Evolutionary conservation across 1,284 basidiomycete species (phyloP).

Genomic region (Ustilago vetiveriae): DNA sequence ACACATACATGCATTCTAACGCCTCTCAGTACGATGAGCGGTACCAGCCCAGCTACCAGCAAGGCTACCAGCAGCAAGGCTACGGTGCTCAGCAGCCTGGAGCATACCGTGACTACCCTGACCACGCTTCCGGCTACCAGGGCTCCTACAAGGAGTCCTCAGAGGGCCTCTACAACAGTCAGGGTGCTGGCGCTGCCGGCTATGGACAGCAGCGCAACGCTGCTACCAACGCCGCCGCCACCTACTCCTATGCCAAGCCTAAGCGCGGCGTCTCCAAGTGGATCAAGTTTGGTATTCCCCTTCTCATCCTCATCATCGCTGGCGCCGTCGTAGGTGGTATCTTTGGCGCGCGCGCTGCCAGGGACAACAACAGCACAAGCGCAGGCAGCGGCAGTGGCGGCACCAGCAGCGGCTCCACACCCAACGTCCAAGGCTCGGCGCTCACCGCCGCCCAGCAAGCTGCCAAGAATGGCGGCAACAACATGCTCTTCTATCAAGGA

Average conservation of each 20-base stretch:
- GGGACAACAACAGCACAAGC: slow-evolving; percentile 60
- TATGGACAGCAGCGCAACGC: slow-evolving; percentile 28
- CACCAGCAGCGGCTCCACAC: slow-evolving; percentile 20
- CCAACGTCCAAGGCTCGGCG: slow-evolving; percentile 45
- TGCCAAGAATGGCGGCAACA: slow-evolving; percentile 74
- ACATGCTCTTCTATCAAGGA: slow-evolving; percentile 73
- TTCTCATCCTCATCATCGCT: slow-evolving; percentile 66
- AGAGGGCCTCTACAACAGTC: slow-evolving; percentile 39
- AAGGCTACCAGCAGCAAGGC: slow-evolving; percentile 36
- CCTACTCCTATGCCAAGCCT: slow-evolving; percentile 61
- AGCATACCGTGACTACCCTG: slow-evolving; percentile 49
- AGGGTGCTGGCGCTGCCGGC: slow-evolving; percentile 19
- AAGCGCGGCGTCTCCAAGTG: slow-evolving; percentile 58
- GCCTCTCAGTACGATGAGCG: slow-evolving; percentile 62
- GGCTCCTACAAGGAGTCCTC: slow-evolving; percentile 41
- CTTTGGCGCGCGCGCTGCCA: slow-evolving; percentile 72
- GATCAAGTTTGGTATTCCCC: slow-evolving; percentile 58
- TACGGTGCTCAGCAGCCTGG: slow-evolving; percentile 14
- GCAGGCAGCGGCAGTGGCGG: slow-evolving; percentile 64
- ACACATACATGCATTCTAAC: slow-evolving; percentile 61
- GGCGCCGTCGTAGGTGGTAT: slow-evolving; percentile 80
- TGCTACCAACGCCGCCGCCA: slow-evolving; percentile 43
- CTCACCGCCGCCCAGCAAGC: slow-evolving; percentile 72
- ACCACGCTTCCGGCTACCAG: slow-evolving; percentile 41
- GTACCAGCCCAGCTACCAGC: slow-evolving; percentile 45